Conservation (phyloP, 495 filamentous ascomycete species). For the Neurospora cerealis region DNA sequence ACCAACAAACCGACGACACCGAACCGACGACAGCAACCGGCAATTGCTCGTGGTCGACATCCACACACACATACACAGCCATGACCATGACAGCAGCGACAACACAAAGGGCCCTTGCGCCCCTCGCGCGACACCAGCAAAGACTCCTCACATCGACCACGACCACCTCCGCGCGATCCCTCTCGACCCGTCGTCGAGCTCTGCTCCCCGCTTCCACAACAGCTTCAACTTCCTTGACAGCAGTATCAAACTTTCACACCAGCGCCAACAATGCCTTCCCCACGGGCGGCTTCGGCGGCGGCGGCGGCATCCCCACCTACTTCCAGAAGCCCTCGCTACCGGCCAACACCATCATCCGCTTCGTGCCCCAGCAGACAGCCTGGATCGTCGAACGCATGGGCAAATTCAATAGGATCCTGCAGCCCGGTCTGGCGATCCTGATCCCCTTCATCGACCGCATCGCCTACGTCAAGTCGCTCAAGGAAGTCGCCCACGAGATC, state of each 20-base stretch:
- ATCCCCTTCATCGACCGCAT: slow-evolving; percentile 91
- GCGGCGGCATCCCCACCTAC: slow-evolving; percentile 39
- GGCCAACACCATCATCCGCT: slow-evolving; percentile 89
- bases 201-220: neutral
- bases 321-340: slow-evolving; percentile 57
- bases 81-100: neutral
- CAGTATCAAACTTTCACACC: slow-evolving; percentile 23
- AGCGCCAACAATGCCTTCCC: slow-evolving; percentile 12
- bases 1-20: neutral
- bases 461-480: slow-evolving; percentile 93
- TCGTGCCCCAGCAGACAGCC: slow-evolving; percentile 97
- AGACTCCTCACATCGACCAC: neutral
- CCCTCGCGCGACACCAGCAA: neutral
- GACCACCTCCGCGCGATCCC: neutral
- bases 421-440: slow-evolving; percentile 83
- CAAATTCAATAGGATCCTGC: slow-evolving; percentile 82
- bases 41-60: neutral
- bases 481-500: slow-evolving; percentile 93
- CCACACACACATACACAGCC: neutral
- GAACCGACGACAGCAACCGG: neutral
- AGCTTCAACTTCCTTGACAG: neutral
- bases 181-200: neutral
- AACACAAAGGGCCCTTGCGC: neutral
- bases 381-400: slow-evolving; percentile 99
- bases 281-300: slow-evolving; percentile 13